Conservation (phyloP, 1,284 basidiomycete species). For the Tilletia caries region DNA sequence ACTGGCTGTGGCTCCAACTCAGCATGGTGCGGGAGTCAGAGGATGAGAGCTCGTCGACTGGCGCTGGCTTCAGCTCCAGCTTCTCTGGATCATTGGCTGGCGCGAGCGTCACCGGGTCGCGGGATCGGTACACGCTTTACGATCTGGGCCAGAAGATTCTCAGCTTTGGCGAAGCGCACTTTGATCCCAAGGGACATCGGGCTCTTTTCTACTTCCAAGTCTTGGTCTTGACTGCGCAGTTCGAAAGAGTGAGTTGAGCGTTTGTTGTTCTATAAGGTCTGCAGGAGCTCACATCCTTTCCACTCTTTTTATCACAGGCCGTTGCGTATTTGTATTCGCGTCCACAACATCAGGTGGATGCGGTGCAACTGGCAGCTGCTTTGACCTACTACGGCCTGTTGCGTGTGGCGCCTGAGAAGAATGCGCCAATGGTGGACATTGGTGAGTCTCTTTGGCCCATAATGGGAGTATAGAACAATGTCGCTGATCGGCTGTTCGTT, state of each 20-base stretch:
- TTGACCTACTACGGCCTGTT: constrained; percentile 90
- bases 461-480: neutral
- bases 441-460: neutral
- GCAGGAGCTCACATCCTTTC: neutral
- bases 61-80: constrained; percentile 25
- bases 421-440: constrained; percentile 66
- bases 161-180: constrained; percentile 75
- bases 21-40: constrained; percentile 63
- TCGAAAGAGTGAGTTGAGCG: constrained; percentile 69
- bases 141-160: constrained; percentile 76
- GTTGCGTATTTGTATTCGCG: constrained; percentile 86
- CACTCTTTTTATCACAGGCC: constrained; percentile 61
- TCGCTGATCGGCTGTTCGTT: neutral
- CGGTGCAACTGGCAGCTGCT: constrained; percentile 87
- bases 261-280: neutral
- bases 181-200: constrained; percentile 71
- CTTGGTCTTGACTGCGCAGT: constrained; percentile 85
- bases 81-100: constrained; percentile 33
- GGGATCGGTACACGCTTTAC: constrained; percentile 64
- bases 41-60: constrained; percentile 30
- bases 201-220: constrained; percentile 79
- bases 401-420: constrained; percentile 72
- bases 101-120: constrained; percentile 1
- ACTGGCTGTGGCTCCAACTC: constrained; percentile 98
- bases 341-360: constrained; percentile 83